These are phyloP conservation scores for Syzygium jambos DNA, from an alignment of 345 rosid species.

Conservation along the genomic window DNA sequence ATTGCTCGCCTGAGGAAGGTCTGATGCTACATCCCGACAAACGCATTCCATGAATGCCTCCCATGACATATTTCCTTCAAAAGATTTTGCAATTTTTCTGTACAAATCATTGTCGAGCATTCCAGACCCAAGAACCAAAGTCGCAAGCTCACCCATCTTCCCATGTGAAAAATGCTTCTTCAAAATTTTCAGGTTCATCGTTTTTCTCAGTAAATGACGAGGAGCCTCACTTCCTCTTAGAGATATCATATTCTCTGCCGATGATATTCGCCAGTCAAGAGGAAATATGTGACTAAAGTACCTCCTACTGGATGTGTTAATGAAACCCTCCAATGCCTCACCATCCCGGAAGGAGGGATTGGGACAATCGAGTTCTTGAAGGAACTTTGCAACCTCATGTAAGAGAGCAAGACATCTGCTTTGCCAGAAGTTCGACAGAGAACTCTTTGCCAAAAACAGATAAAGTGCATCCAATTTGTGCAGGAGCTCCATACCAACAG, in stretches of 20 bases:
- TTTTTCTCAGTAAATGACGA: slow-evolving; percentile 12
- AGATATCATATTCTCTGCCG: slow-evolving; percentile 14
- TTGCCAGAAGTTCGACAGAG: slow-evolving; percentile 8
- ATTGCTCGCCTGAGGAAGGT: not conserved
- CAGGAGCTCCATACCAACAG: slow-evolving; percentile 29
- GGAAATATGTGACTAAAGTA: slow-evolving; percentile 20
- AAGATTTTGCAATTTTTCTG: not conserved
- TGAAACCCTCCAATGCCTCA: not conserved
- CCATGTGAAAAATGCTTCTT: slow-evolving; percentile 15
- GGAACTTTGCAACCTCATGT: slow-evolving; percentile 24
- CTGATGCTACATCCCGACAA: not conserved
- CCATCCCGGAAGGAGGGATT: not conserved
- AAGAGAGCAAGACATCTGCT: slow-evolving; percentile 11
- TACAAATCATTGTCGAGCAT: not conserved
- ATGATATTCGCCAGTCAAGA: slow-evolving; percentile 22
- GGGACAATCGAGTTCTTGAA: slow-evolving; percentile 10
- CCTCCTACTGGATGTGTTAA: slow-evolving; percentile 4
- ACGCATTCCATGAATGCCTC: slow-evolving; percentile 13
- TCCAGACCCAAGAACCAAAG: slow-evolving; percentile 33
- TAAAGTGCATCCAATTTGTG: slow-evolving; percentile 18
- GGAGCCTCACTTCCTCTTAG: slow-evolving; percentile 18
- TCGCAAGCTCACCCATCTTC: slow-evolving; percentile 19
- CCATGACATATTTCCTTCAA: slow-evolving; percentile 20
- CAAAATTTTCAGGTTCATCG: not conserved
- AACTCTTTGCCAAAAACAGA: not conserved